A percentile compares a stretch with the other conserved stretches of the same genome.
These are phyloP conservation scores for Dimargaris cristalligena DNA, from an alignment of 192 early-diverging fungal species.

Conservation along the genomic window DNA sequence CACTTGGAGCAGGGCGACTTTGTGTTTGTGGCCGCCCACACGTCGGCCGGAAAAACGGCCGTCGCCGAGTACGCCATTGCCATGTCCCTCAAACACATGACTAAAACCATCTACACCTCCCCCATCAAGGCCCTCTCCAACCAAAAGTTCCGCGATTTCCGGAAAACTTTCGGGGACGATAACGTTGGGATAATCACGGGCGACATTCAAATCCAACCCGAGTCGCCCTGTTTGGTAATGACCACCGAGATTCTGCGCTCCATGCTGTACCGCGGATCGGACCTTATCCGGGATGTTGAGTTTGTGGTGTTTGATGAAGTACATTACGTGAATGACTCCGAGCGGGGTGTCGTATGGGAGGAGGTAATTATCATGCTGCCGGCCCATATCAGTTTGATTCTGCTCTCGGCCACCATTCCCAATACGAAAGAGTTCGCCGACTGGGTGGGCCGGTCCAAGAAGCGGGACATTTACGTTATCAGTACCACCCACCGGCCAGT, in stretches of 20 bases:
- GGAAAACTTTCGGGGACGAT: constrained; percentile 90
- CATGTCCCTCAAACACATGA: constrained; percentile 86
- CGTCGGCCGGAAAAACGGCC: constrained; percentile 95
- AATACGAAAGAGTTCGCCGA: constrained; percentile 98
- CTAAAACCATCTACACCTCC: constrained; percentile 87
- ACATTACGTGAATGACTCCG: constrained; percentile 96
- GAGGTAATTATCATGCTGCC: constrained; percentile 94
- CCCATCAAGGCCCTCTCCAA: constrained; percentile 98
- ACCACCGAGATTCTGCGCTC: constrained; percentile 95
- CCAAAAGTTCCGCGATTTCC: constrained; percentile 94
- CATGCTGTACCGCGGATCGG: constrained; percentile 94
- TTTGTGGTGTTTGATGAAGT: constrained; percentile 99
- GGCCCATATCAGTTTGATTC: constrained; percentile 80
- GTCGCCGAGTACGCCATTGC: constrained; percentile 98
- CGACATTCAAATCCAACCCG: constrained; percentile 91
- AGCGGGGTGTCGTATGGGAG: constrained; percentile 98
- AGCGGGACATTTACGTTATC: constrained; percentile 95
- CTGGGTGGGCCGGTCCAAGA: constrained; percentile 91
- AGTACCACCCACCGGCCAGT: constrained; percentile 96
- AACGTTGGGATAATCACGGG: constrained; percentile 98
- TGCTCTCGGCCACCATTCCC: constrained; percentile 95
- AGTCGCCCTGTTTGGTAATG: constrained; percentile 89
- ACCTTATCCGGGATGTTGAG: constrained; percentile 89
- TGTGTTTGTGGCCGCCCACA: constrained; percentile 97
- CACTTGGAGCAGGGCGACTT: constrained; percentile 88